Conservation (phyloP, 2,329 filamentous ascomycete genomes). For the Dichotomopilus funicola region DNA sequence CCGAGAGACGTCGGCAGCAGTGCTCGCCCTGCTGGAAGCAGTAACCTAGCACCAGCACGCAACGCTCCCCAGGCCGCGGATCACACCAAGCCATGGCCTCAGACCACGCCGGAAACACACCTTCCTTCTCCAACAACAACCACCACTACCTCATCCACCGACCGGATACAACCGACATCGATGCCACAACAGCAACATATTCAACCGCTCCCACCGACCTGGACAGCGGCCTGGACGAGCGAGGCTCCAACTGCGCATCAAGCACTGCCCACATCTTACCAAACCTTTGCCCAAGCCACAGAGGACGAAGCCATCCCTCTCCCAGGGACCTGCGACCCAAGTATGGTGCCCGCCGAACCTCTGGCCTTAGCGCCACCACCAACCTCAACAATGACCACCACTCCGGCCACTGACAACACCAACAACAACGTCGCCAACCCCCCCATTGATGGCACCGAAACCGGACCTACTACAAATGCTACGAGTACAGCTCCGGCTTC, state of each 20-base stretch:
- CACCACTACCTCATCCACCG: not conserved
- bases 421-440: not conserved
- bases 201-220: not conserved
- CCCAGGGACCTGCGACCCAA: too few relatives aligned
- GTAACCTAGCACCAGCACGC: not conserved
- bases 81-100: not conserved
- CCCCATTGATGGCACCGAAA: not conserved
- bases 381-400: too few relatives aligned
- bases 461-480: too few relatives aligned
- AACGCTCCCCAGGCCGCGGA: not conserved
- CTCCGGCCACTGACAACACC: not conserved
- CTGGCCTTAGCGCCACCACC: too few relatives aligned
- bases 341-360: too few relatives aligned
- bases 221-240: constrained; percentile 1
- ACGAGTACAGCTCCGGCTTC: too few relatives aligned
- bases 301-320: too few relatives aligned
- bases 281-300: too few relatives aligned
- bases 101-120: not conserved
- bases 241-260: too few relatives aligned
- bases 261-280: too few relatives aligned
- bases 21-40: too few relatives aligned
- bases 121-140: not conserved
- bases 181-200: not conserved
- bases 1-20: too few relatives aligned
- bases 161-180: not conserved